These are phyloP conservation scores for Populus deltoides DNA, from an alignment of 345 rosid species.

Conservation along the genomic window DNA sequence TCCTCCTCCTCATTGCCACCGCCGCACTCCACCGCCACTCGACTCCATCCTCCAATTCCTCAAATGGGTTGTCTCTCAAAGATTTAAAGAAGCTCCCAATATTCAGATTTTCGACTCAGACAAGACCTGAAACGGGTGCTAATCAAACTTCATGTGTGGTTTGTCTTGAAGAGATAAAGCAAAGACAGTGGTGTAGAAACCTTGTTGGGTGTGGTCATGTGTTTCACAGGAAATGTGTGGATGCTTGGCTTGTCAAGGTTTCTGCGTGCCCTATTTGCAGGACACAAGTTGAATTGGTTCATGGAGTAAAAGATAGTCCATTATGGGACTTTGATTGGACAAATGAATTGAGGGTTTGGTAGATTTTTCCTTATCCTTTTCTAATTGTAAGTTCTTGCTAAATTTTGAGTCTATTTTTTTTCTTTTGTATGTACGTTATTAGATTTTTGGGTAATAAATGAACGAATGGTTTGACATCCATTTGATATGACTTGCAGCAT, in stretches of 20 bases:
- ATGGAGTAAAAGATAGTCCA: conserved; percentile 13
- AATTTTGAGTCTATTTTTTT: conserved; percentile 1
- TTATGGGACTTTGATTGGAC: conserved; percentile 25
- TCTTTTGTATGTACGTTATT: background rate
- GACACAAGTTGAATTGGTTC: conserved; percentile 34
- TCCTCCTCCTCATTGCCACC: conserved; percentile 41
- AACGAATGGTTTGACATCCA: background rate
- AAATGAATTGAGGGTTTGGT: conserved; percentile 25
- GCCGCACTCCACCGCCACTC: conserved; percentile 37
- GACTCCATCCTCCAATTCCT: conserved; percentile 29
- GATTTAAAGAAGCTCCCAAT: conserved; percentile 61
- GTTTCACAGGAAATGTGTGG: conserved; percentile 77
- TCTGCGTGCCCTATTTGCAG: conserved; percentile 77
- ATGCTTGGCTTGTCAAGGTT: conserved; percentile 70
- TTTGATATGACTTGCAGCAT: background rate
- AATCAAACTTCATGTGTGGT: conserved; percentile 55
- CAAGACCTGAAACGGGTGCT: conserved; percentile 7
- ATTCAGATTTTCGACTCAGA: conserved; percentile 40
- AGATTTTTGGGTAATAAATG: background rate
- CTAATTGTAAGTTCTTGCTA: conserved; percentile 18
- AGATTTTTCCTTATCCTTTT: conserved; percentile 18
- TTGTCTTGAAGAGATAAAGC: conserved; percentile 66
- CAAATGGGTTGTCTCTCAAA: conserved; percentile 42
- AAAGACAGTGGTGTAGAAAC: conserved; percentile 82
- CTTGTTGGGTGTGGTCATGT: conserved; percentile 71